A percentile compares a stretch with the other conserved stretches of the same genome.
Conservation (phyloP, 1,139 yeast genomes). For the Blastobotrys proliferans region DNA sequence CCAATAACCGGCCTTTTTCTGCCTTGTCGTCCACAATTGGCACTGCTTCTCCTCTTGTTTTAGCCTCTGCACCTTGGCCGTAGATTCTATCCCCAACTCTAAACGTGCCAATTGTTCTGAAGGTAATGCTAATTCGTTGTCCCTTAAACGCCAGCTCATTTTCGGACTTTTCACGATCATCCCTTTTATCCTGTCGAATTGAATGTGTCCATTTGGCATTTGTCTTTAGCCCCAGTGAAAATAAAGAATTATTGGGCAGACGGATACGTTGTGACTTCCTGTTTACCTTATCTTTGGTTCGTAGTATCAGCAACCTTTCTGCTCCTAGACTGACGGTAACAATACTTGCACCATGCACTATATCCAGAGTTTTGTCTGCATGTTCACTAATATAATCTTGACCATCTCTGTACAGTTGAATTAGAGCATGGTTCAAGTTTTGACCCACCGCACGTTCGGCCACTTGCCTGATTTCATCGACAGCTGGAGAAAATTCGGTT, state of each 20-base stretch:
- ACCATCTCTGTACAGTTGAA: conserved; percentile 8
- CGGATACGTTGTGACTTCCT: neutral
- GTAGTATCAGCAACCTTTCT: conserved; percentile 2
- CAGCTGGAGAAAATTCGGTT: neutral
- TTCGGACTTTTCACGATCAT: neutral
- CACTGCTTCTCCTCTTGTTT: neutral
- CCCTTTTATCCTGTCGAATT: conserved; percentile 6
- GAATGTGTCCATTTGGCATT: conserved; percentile 9
- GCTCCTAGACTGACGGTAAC: conserved; percentile 10
- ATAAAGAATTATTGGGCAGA: neutral
- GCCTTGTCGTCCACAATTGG: neutral
- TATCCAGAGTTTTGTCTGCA: conserved; percentile 10
- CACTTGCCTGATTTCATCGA: neutral
- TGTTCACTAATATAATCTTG: conserved; percentile 10
- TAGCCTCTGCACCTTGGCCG: conserved; percentile 4
- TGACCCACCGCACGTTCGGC: conserved; percentile 1
- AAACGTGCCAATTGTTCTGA: conserved; percentile 9
- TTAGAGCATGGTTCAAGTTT: conserved; percentile 5
- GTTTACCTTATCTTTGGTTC: conserved; percentile 4
- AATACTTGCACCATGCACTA: conserved; percentile 1
- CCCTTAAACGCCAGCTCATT: neutral
- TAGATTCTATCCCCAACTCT: neutral
- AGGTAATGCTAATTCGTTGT: conserved; percentile 5
- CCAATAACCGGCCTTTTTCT: neutral
- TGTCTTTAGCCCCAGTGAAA: conserved; percentile 7